Base-by-base conservation (phyloP, 2,329 filamentous ascomycete species). In the Ascocoryne sarcoides region DNA sequence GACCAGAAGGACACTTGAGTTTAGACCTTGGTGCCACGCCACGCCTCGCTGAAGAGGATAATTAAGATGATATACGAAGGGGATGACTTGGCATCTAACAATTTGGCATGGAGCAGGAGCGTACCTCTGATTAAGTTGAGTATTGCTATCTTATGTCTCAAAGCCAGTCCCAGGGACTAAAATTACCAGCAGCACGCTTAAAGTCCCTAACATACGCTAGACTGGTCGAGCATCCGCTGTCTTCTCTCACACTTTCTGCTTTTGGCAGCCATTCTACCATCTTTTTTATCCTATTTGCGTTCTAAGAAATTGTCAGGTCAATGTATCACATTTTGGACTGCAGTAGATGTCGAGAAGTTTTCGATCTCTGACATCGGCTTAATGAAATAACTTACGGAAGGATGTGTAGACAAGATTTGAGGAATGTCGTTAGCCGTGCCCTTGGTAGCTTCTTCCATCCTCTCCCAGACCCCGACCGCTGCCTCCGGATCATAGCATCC, bases 381-480 rank as follows among this genome's bases (percentile, higher is more conserved):
- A 12, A 40, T n/a, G 29, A 36, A 7, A 5, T 20, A 17, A 64
- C 73, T 44, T 64, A 79, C 75, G 47, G 79, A 81, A 26, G 84
- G 84, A 64, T 90, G 84, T 4, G 84, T 89, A 55, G 76, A 83
- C 52, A 87, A 62, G 65, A 84, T 80, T 61, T 88, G 79, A 1
- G 83, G 83, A 23, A 75, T 68, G 41, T 73, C 69, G 4, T 56
- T 53, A n/a, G n/a, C n/a, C n/a, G n/a, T n/a, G 33, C 70, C 60
- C 18, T 64, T 62, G 18, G 66, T 51, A 35, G 64, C 66, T 29
- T 59, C 57, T 47, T 82, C 76, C 78, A 86, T 84, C 36, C 78
- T 63, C 56, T 70, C 61, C 80, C 78, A 86, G 44, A 89, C 75
- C 0, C 65, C 67, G 32, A 82, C 65, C 0, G 84, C 83, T 45